Conservation (phyloP, 768 basidiomycete genomes). For the Kwoniella heveanensis region DNA sequence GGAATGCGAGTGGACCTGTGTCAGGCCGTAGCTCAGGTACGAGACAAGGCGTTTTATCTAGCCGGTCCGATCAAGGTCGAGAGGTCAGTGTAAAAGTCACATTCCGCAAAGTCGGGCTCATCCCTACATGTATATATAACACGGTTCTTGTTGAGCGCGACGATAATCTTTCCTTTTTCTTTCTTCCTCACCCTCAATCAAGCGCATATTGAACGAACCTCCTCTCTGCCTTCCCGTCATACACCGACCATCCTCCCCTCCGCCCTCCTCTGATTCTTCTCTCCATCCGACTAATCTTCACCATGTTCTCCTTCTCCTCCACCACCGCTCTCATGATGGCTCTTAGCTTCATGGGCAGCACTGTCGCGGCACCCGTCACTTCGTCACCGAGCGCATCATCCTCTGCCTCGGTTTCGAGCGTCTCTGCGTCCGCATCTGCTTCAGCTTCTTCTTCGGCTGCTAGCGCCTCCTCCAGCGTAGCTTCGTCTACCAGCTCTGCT, state of each 20-base stretch:
- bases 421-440: constrained; percentile 10
- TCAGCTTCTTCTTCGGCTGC: not conserved
- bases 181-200: not conserved
- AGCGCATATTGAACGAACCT: not conserved
- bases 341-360: constrained; percentile 5
- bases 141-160: too few species aligned
- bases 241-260: constrained; percentile 3
- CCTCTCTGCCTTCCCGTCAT: not conserved
- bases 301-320: constrained; percentile 8
- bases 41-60: not conserved
- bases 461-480: constrained; percentile 1
- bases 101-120: not conserved
- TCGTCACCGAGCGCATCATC: constrained; percentile 1
- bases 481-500: constrained; percentile 14
- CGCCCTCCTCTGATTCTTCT: constrained; percentile 9
- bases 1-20: not conserved
- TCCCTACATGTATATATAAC: constrained; percentile 1
- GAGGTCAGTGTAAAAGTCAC: not conserved
- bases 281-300: constrained; percentile 8
- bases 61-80: not conserved
- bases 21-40: not conserved
- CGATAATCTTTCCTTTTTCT: not conserved
- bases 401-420: not conserved
- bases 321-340: constrained; percentile 3
- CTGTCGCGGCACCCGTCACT: constrained; percentile 9